phyloP scores from a whole-genome alignment of 1,284 basidiomycete genomes.

The Porodaedalea pini region DNA sequence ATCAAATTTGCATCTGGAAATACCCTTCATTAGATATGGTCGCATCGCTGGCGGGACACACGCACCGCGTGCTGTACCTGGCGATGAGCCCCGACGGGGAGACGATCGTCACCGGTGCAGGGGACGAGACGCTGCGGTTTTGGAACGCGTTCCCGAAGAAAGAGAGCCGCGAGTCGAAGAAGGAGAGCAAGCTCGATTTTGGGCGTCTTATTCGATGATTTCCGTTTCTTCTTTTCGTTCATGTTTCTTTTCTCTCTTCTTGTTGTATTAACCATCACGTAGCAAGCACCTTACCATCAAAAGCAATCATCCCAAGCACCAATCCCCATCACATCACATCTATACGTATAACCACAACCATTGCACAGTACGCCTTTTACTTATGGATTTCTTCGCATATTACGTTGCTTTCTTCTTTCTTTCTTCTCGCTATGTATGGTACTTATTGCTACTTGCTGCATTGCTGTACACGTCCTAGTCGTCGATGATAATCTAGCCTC shows the following conservation, averaged over 20 bases:
- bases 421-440: constrained; percentile 3
- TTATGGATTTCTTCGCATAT: constrained; percentile 3
- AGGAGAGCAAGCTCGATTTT: constrained; percentile 57
- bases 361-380: not conserved
- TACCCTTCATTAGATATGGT: constrained; percentile 93
- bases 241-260: constrained; percentile 2
- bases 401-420: not conserved
- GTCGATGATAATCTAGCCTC: too few species aligned
- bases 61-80: constrained; percentile 90
- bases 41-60: constrained; percentile 92
- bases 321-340: not conserved
- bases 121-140: constrained; percentile 95
- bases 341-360: not conserved
- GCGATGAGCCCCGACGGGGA: constrained; percentile 97
- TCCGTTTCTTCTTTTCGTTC: constrained; percentile 1
- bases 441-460: not conserved
- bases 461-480: too few species aligned
- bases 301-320: not conserved
- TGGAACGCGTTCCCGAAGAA: constrained; percentile 91
- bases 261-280: constrained; percentile 4
- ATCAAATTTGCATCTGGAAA: constrained; percentile 98
- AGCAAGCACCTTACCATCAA: not conserved
- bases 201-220: constrained; percentile 55
- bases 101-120: constrained; percentile 96
- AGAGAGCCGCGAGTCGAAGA: constrained; percentile 42